A percentile compares a stretch with the other conserved stretches of the same genome.
Conservation (phyloP, 495 filamentous ascomycete species). For the Tuber borchii region DNA sequence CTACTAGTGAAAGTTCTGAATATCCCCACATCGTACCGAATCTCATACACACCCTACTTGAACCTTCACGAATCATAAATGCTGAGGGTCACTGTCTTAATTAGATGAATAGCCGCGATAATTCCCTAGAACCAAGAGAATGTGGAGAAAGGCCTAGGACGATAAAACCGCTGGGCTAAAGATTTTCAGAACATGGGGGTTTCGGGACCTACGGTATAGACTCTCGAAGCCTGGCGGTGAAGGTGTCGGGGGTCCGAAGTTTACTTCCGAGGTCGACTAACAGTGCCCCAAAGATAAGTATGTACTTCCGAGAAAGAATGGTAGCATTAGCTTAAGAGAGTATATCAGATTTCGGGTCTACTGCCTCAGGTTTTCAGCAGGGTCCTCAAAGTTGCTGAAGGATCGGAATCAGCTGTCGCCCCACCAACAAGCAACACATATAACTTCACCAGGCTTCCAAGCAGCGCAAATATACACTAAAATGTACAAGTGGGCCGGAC, state of each 20-base stretch:
- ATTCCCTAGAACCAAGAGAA: constrained; percentile 53
- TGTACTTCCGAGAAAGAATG: neutral
- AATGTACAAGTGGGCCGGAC: constrained; percentile 51
- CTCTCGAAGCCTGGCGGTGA: constrained; percentile 48
- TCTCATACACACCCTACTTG: too few relatives aligned
- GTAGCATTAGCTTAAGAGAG: neutral
- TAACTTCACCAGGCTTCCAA: neutral
- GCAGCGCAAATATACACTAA: neutral
- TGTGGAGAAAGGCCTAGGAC: constrained; percentile 56
- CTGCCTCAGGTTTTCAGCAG: constrained; percentile 58
- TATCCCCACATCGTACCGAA: too few relatives aligned
- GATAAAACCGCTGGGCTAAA: constrained; percentile 53
- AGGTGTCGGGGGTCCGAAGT: constrained; percentile 47
- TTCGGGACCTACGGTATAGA: constrained; percentile 46
- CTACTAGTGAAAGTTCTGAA: too few relatives aligned
- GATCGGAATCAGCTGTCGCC: constrained; percentile 52
- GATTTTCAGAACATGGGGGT: constrained; percentile 64
- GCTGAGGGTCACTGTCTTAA: constrained; percentile 31
- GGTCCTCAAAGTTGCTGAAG: constrained; percentile 52
- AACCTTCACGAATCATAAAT: constrained; percentile 41
- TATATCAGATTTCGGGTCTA: constrained; percentile 41
- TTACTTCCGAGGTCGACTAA: constrained; percentile 48
- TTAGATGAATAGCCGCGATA: neutral
- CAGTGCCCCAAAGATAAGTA: constrained; percentile 43
- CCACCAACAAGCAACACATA: constrained; percentile 56